A percentile compares a stretch with the other conserved stretches of the same genome.
Evolutionary conservation across 352 stramenopile genomes (phyloP).

Genomic region (Globisporangium middletonii): DNA sequence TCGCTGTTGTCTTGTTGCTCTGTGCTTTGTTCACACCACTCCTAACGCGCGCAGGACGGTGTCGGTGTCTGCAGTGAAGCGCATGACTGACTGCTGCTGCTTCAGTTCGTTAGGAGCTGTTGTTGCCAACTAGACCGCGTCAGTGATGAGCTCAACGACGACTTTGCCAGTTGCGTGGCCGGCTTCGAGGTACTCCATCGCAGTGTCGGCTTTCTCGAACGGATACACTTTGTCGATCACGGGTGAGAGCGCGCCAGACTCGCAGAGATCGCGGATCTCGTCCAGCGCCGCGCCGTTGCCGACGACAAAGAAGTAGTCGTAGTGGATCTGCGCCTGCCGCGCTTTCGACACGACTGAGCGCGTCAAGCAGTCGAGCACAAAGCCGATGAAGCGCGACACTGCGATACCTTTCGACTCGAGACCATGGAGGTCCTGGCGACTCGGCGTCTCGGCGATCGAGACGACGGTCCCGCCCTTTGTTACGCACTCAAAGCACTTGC

Average conservation of each 20-base stretch:
- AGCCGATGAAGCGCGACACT: conserved; percentile 26
- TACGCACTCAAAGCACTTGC: conserved; percentile 40
- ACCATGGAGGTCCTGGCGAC: conserved; percentile 13
- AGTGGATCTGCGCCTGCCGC: conserved; percentile 27
- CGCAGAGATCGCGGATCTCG: conserved; percentile 27
- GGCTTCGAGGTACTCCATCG: conserved; percentile 35
- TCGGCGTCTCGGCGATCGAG: conserved; percentile 37
- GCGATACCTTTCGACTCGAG: conserved; percentile 17
- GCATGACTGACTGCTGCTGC: not conserved
- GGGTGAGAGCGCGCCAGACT: conserved; percentile 20
- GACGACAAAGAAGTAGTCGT: conserved; percentile 29
- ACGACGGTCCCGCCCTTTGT: conserved; percentile 29
- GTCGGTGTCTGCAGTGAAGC: no score
- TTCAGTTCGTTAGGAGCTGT: not conserved
- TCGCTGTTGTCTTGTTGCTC: no score
- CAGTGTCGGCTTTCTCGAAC: conserved; percentile 38
- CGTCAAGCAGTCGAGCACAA: conserved; percentile 33
- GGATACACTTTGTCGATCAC: conserved; percentile 42
- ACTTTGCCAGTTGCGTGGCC: conserved; percentile 41
- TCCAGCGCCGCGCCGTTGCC: conserved; percentile 23
- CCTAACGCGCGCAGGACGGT: no score
- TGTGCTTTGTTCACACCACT: no score
- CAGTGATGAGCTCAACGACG: conserved; percentile 27
- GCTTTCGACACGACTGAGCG: conserved; percentile 31
- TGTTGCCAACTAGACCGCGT: no score